Evolutionary conservation across 139 green algal species (phyloP).

Genomic region (Picochlorum sp.): DNA sequence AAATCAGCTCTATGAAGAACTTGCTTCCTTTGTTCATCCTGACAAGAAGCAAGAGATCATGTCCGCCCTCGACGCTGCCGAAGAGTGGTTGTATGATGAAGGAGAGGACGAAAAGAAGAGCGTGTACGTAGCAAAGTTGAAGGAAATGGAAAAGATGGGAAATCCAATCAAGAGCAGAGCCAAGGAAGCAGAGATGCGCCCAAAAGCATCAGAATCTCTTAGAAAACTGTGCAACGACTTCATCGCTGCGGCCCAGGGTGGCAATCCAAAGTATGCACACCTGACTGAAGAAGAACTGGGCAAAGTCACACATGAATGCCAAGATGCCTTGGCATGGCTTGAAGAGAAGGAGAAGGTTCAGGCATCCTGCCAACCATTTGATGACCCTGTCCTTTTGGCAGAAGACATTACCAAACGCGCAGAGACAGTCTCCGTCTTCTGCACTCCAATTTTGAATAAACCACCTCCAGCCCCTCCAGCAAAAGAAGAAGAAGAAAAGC

Average conservation of each 20-base stretch:
- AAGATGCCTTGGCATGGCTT: conserved; percentile 75
- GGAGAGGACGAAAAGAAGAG: conserved; percentile 90
- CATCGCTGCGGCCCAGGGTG: conserved; percentile 34
- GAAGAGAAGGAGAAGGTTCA: conserved; percentile 65
- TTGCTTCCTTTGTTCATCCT: conserved; percentile 55
- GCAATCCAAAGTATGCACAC: conserved; percentile 61
- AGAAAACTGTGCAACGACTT: conserved; percentile 37
- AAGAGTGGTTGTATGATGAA: conserved; percentile 99
- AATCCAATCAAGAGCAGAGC: conserved; percentile 55
- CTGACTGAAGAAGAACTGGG: conserved; percentile 70
- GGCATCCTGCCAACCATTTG: conserved; percentile 26
- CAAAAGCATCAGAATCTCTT: conserved; percentile 20
- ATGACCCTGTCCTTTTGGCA: conserved; percentile 69
- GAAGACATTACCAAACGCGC: conserved; percentile 83
- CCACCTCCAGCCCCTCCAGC: conserved; percentile 50
- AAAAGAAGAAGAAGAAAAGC: conserved; percentile 4
- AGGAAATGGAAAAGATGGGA: conserved; percentile 66
- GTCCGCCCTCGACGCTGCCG: conserved; percentile 42
- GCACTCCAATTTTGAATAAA: conserved; percentile 80
- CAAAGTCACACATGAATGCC: conserved; percentile 64
- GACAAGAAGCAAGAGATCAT: conserved; percentile 50
- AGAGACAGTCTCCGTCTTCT: conserved; percentile 67
- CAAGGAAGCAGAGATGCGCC: conserved; percentile 27
- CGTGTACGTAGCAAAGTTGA: conserved; percentile 85
- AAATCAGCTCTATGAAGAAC: conserved; percentile 59